phyloP scores from a whole-genome alignment of 1,284 basidiomycete species.

The Ceratobasidium sp. region DNA sequence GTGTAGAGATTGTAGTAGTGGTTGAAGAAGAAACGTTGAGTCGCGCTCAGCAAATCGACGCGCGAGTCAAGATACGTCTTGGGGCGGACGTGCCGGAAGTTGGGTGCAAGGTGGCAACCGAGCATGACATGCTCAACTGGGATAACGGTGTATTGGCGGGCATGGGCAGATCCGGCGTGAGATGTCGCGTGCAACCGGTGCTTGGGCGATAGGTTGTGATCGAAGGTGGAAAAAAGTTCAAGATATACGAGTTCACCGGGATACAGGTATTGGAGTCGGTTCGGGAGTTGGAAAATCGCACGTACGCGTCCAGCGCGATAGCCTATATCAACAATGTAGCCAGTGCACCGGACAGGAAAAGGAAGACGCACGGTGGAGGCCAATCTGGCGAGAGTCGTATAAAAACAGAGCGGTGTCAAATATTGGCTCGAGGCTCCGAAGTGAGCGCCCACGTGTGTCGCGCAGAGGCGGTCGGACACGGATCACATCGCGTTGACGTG shows the following conservation, averaged over 20 bases:
- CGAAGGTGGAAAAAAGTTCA: slow-evolving; percentile 8
- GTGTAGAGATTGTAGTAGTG: slow-evolving; percentile 12
- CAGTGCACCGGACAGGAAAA: no score
- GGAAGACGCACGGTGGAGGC: background rate
- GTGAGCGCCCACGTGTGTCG: background rate
- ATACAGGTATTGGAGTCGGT: background rate
- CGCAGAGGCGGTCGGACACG: background rate
- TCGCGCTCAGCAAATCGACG: background rate
- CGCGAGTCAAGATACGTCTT: background rate
- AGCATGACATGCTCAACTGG: background rate
- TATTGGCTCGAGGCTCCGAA: background rate
- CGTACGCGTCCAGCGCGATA: slow-evolving; percentile 22
- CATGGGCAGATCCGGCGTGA: no score
- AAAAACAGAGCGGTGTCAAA: background rate
- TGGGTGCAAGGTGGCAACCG: background rate
- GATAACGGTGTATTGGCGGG: background rate
- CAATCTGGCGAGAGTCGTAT: background rate
- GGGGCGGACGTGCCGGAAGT: background rate
- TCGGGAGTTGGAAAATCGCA: slow-evolving; percentile 14
- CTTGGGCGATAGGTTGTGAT: no score
- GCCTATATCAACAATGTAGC: background rate
- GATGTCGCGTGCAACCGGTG: no score
- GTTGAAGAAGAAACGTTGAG: slow-evolving; percentile 2
- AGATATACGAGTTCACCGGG: slow-evolving; percentile 20
- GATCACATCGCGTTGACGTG: background rate